Percentiles rank a stretch among this genome's conserved stretches.
Conservation (phyloP, 2,329 filamentous ascomycete species). For the Helminthosporium solani region DNA sequence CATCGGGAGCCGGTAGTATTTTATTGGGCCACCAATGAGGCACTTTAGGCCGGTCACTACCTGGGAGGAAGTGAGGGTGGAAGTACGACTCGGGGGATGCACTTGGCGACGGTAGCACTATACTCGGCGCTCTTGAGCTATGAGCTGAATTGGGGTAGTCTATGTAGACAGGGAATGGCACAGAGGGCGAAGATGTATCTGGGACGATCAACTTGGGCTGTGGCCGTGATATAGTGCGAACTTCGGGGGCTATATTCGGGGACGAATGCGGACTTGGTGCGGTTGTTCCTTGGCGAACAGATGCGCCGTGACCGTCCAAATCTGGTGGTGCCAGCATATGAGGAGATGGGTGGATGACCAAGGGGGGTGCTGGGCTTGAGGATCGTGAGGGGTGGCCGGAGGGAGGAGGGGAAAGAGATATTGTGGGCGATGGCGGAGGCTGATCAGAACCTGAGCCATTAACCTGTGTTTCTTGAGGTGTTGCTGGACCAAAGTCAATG, state of each 20-base stretch:
- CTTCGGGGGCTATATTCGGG: constrained; percentile 24
- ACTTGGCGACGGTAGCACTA: constrained; percentile 56
- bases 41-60: constrained; percentile 43
- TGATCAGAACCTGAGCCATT: constrained; percentile 10
- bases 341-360: constrained; percentile 19
- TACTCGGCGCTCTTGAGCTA: constrained; percentile 54
- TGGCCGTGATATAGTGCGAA: constrained; percentile 30
- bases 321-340: constrained; percentile 44
- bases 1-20: constrained; percentile 69
- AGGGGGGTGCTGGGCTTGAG: constrained; percentile 28
- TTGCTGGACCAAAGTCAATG: constrained; percentile 39
- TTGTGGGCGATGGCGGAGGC: constrained; percentile 38
- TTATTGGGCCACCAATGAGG: constrained; percentile 81
- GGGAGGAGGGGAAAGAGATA: constrained; percentile 43
- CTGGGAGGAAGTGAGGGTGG: constrained; percentile 44
- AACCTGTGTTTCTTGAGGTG: constrained; percentile 27
- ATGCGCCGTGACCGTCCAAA: constrained; percentile 23
- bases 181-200: constrained; percentile 46
- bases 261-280: constrained; percentile 29
- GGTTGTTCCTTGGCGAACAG: constrained; percentile 17
- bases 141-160: constrained; percentile 52
- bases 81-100: constrained; percentile 53
- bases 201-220: constrained; percentile 47
- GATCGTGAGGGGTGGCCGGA: constrained; percentile 32
- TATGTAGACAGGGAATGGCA: constrained; percentile 68